Conservation (phyloP, 768 basidiomycete genomes). For the Podaxis carcinomalis region DNA sequence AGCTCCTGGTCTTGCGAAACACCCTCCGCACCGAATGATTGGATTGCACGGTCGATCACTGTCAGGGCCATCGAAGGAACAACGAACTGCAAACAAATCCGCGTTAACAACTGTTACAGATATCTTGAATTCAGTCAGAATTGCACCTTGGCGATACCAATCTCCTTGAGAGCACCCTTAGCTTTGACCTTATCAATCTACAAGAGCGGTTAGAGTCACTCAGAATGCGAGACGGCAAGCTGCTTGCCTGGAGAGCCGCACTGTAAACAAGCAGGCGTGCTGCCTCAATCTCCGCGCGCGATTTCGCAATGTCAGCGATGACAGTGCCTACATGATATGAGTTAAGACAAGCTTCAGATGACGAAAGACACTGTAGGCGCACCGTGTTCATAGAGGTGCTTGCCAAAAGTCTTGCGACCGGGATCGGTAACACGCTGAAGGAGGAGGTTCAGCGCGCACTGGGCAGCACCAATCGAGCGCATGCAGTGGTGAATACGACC, state of each 20-base stretch:
- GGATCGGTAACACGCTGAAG: constrained; percentile 93
- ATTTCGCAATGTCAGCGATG: constrained; percentile 85
- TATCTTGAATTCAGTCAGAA: not conserved
- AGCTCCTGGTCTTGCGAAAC: constrained; percentile 86
- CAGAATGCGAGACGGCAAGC: not conserved
- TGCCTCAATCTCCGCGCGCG: constrained; percentile 88
- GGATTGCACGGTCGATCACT: constrained; percentile 94
- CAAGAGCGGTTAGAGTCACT: constrained; percentile 1
- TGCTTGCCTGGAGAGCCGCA: constrained; percentile 75
- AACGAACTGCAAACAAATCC: constrained; percentile 59
- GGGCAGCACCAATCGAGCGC: constrained; percentile 91
- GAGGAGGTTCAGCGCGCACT: constrained; percentile 81
- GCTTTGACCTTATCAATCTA: constrained; percentile 89
- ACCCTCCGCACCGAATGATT: constrained; percentile 95
- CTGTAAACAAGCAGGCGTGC: constrained; percentile 86
- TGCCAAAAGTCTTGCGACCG: constrained; percentile 88
- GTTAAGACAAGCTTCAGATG: not conserved
- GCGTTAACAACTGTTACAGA: not conserved
- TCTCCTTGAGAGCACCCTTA: constrained; percentile 95
- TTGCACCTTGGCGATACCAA: constrained; percentile 90
- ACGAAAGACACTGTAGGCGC: constrained; percentile 13
- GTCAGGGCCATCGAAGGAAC: constrained; percentile 87
- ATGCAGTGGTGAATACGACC: constrained; percentile 98
- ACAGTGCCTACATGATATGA: constrained; percentile 60
- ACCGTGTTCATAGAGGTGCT: constrained; percentile 90